These are phyloP conservation scores for Candida maris DNA, from an alignment of 805 yeast genomes.

Conservation along the genomic window DNA sequence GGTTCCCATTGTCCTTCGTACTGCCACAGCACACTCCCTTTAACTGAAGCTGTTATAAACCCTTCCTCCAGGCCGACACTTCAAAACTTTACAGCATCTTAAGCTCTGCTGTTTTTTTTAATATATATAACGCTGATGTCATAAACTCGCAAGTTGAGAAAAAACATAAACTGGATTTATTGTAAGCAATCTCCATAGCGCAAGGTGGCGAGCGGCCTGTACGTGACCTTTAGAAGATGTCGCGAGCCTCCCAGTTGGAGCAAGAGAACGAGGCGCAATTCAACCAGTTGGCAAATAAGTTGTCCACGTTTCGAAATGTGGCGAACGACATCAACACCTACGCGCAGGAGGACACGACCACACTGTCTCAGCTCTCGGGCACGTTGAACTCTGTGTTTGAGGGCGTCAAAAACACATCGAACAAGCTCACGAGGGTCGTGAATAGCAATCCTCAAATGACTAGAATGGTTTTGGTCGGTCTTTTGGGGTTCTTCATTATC, in stretches of 20 bases:
- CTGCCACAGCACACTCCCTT: too few relatives aligned
- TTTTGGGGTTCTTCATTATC: constrained; percentile 50
- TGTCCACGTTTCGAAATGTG: constrained; percentile 59
- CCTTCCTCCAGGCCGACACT: too few relatives aligned
- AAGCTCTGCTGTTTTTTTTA: too few relatives aligned
- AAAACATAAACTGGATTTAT: neutral
- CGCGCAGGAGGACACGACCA: constrained; percentile 51
- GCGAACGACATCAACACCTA: constrained; percentile 66
- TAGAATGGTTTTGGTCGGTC: constrained; percentile 55
- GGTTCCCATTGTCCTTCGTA: too few relatives aligned
- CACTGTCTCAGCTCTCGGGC: constrained; percentile 41
- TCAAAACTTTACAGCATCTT: too few relatives aligned
- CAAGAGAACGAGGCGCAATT: constrained; percentile 59
- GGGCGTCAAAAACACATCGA: constrained; percentile 49
- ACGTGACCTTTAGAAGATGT: constrained; percentile 16
- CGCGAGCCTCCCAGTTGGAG: constrained; percentile 29
- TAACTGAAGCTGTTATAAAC: too few relatives aligned
- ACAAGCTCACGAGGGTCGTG: constrained; percentile 52
- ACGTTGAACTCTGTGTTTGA: constrained; percentile 48
- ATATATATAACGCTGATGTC: too few relatives aligned
- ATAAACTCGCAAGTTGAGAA: neutral
- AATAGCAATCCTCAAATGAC: constrained; percentile 56
- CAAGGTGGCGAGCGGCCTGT: neutral
- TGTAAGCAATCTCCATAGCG: neutral
- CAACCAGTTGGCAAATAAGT: constrained; percentile 60